Percentiles rank a stretch among this genome's conserved stretches.
Evolutionary conservation across 306 rosid genomes (phyloP).

Genomic region (Corylus avellana): DNA sequence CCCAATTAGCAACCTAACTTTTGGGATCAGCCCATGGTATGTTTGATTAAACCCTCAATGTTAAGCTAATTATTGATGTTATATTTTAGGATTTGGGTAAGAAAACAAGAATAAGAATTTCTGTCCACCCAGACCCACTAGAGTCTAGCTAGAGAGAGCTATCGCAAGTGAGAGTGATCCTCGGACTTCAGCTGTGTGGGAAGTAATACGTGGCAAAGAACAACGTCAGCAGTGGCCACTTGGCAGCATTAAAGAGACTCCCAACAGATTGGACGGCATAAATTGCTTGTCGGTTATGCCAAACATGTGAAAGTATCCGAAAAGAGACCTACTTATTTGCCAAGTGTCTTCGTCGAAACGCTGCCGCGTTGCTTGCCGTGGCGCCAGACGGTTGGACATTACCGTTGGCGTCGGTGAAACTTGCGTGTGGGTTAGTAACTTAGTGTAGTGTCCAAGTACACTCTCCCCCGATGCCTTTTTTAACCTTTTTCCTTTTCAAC

Average conservation of each 20-base stretch:
- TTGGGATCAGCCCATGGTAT: no score
- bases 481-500: no score
- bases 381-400: constrained; percentile 11
- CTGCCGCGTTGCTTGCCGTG: constrained; percentile 47
- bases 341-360: constrained; percentile 34
- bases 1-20: no score
- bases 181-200: neutral
- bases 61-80: no score
- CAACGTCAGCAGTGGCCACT: neutral
- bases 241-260: constrained; percentile 9
- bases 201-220: constrained; percentile 5
- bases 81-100: no score
- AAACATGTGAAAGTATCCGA: constrained; percentile 35
- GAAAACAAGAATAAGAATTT: neutral
- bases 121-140: neutral
- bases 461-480: neutral
- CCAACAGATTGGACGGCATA: constrained; percentile 17
- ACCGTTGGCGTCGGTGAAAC: constrained; percentile 42
- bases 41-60: no score
- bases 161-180: no score
- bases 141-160: neutral
- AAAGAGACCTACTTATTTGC: neutral
- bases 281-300: constrained; percentile 29
- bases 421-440: neutral
- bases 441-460: neutral